Evolutionary conservation across 2,329 filamentous ascomycete species (phyloP), one percentile per base, ranked within the genome.

Genomic region (Escovopsis sp.): DNA sequence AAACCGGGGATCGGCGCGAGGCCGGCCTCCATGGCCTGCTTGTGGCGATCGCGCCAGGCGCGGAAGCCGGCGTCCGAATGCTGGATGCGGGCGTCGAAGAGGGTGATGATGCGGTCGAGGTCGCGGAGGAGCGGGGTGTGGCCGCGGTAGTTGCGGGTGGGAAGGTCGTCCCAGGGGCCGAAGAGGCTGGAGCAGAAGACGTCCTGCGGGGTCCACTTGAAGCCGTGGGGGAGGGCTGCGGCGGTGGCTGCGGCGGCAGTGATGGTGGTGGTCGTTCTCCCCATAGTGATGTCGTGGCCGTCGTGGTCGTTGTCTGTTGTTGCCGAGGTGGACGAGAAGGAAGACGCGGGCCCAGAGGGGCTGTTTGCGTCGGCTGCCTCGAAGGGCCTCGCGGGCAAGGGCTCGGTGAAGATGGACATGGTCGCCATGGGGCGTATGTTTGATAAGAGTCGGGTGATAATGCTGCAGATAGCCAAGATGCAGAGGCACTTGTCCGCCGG

Each of bases 41-140:
- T 44, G 35, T 50, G 48, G 9, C 43, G 45, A 5, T 29, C 27
- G 8, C 40, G 33, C 40, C 45, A 49, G 4, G 35, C 31, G 4
- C 34, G 27, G 33, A 51, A 49, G 7, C 48, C 48, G 4, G 26
- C 31, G 25, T 48, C 45, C 23, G 37, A 43, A 36, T 46, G 44
- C 10, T 32, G 31, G 18, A 50, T 49, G 34, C 41, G 40, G 3
- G 26, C 28, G 29, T 51, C 48, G 19, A 51, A 48, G 10, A 33
- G 15, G 15, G 40, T 33, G 10, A 51, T 47, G 28, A 44, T 33
- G 14, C 35, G 32, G 19, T 51, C 48, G 7, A 51, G 44, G n/a
- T 42, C 40, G 3, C 34, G 30, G 12, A 48, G 40, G 9, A 39
- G 38, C 13, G 12, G 8, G 12, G 19, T 23, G 31, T 39, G 34